Evolutionary conservation across 1,284 basidiomycete genomes (phyloP), one percentile per base, ranked within the genome.

Genomic region (Hemileccinum hortonii): DNA sequence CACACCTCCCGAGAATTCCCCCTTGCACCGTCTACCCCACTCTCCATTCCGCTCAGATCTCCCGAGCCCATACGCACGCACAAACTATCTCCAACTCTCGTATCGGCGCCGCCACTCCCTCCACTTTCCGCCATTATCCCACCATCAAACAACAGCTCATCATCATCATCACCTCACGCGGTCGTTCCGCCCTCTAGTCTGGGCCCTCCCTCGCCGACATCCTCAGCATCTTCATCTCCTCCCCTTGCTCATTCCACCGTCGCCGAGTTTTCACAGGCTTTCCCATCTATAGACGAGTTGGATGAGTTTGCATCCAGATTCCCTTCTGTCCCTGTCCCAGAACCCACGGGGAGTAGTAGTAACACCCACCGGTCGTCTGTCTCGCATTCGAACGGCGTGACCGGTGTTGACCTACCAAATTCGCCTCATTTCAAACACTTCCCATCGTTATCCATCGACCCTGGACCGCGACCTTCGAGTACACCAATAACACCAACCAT

Each of bases 251-350:
- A 67, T 59, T 69, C 69, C 7, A 73, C 61, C 37, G 52, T 83
- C 11, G 69, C 77, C 5, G 82, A 82, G 43, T 88, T 89, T 61
- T 69, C 76, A 4, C 76, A 81, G 47, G 67, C 76, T 21, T 90
- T 90, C 57, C 87, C 87, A 4, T 80, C 87, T 14, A 87, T 90
- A 58, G 84, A 87, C 61, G 87, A 90, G 63, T 70, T 90, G 22
- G 81, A 90, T 53, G 83, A 84, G 63, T 69, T 74, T 48, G 70
- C 64, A 6, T 73, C 80, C 58, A 72, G 69, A 45, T 70, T 84
- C 32, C 79, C 79, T 22, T 73, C 81, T 3, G 73, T 78, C 12
- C 76, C 78, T 0, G 65, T 75, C 11, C 73, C 76, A 6, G 64
- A 67, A 44, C 62, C 64, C 19, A 75, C 73, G 15, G 71, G 71